Percentiles rank a stretch among this genome's conserved stretches.
These are phyloP conservation scores for Panicum hallii DNA, from an alignment of 202 grass and related monocot species.

Conservation along the genomic window DNA sequence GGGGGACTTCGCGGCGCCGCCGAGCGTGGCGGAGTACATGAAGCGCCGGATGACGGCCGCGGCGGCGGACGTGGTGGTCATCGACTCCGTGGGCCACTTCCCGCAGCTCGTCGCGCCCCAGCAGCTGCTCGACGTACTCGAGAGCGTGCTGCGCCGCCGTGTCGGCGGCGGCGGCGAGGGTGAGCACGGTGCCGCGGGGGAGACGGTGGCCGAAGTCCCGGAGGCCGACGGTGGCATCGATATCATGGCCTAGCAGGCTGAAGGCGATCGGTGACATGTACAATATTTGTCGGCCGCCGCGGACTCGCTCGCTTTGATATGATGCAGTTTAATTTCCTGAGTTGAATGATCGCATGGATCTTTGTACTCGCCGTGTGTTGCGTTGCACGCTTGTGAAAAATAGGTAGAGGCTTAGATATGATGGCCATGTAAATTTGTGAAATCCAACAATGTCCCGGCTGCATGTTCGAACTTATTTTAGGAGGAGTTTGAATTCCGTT, in stretches of 20 bases:
- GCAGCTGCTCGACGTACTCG: conserved; percentile 48
- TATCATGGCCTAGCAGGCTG: neutral
- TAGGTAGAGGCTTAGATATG: too few relatives aligned
- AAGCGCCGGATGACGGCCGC: conserved; percentile 37
- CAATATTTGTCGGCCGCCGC: too few relatives aligned
- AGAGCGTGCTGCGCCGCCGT: conserved; percentile 39
- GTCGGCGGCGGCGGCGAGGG: neutral
- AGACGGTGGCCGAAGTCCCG: neutral
- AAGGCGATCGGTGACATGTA: too few relatives aligned
- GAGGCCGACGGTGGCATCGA: neutral
- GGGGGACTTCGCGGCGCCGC: conserved; percentile 55
- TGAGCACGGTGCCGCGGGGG: neutral
- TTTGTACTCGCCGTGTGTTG: too few relatives aligned
- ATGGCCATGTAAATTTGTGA: too few relatives aligned
- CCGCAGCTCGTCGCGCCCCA: conserved; percentile 59
- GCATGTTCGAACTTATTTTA: too few relatives aligned
- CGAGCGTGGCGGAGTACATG: conserved; percentile 61
- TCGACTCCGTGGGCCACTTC: conserved; percentile 71
- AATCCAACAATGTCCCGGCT: too few relatives aligned
- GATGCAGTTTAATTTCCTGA: too few relatives aligned
- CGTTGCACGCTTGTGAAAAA: too few relatives aligned
- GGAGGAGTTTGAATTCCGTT: too few relatives aligned
- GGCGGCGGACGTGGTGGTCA: conserved; percentile 37
- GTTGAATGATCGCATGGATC: too few relatives aligned
- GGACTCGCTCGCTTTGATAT: too few relatives aligned